A percentile compares a stretch with the other conserved stretches of the same genome.
Evolutionary conservation across 2,329 filamentous ascomycete species (phyloP).

Genomic region (Leptographium radiaticola): DNA sequence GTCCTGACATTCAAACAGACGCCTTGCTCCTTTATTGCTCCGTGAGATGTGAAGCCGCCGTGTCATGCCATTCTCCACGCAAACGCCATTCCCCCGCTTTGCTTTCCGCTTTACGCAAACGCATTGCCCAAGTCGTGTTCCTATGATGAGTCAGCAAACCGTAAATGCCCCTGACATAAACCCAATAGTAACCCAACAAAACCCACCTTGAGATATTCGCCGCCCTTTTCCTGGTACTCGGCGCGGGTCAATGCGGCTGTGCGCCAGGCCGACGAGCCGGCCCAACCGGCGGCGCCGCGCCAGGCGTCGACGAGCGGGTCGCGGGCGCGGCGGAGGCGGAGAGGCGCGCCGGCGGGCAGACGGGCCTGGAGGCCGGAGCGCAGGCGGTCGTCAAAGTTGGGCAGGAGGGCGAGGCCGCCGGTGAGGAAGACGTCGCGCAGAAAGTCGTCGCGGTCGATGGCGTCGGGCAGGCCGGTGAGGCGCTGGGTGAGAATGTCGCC

Average conservation of each 20-base stretch:
- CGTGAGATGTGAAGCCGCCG: no score
- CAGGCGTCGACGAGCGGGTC: conserved; percentile 81
- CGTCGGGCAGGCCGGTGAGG: conserved; percentile 37
- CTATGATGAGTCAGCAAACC: conserved; percentile 23
- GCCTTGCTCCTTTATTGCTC: no score
- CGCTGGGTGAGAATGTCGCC: conserved; percentile 81
- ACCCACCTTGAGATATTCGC: conserved; percentile 78
- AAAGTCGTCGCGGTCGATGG: conserved; percentile 49
- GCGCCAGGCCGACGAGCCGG: conserved; percentile 45
- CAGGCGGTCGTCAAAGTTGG: conserved; percentile 74
- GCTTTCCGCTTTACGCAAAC: conserved; percentile 21
- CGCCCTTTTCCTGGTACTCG: conserved; percentile 85
- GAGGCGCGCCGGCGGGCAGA: conserved; percentile 52
- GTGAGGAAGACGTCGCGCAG: conserved; percentile 85
- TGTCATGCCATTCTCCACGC: no score
- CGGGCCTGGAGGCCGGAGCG: conserved; percentile 58
- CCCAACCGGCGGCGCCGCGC: conserved; percentile 86
- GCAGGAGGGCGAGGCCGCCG: conserved; percentile 81
- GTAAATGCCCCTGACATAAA: no score
- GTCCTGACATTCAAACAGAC: no score
- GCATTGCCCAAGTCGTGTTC: conserved; percentile 54
- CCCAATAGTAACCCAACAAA: conserved; percentile 4
- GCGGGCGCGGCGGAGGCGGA: conserved; percentile 60
- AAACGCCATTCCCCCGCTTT: no score
- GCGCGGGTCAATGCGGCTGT: conserved; percentile 58